These are phyloP conservation scores for Mycena pura DNA, from an alignment of 768 basidiomycete species.

Conservation along the genomic window DNA sequence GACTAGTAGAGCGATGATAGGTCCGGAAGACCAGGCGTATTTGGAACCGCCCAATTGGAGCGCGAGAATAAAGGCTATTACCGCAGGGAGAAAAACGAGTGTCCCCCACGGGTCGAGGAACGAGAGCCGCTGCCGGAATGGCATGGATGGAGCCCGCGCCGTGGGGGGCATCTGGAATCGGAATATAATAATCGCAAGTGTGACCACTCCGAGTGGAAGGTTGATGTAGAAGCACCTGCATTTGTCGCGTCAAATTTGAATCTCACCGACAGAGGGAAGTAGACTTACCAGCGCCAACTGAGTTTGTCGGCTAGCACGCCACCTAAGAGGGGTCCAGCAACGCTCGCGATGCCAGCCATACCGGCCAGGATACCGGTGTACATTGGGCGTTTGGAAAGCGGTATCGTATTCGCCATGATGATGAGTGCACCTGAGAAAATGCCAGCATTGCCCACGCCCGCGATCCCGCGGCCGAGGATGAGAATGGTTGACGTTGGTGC, in stretches of 20 bases:
- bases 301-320: slow-evolving; percentile 35
- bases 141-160: neutral
- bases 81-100: slow-evolving; percentile 14
- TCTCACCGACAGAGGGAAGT: too few species aligned
- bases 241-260: too few species aligned
- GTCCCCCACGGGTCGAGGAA: slow-evolving; percentile 22
- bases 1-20: slow-evolving; percentile 5
- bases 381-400: slow-evolving; percentile 35
- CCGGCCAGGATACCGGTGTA: slow-evolving; percentile 47
- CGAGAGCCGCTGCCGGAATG: slow-evolving; percentile 10
- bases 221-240: too few species aligned
- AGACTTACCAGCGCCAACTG: too few species aligned
- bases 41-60: slow-evolving; percentile 52
- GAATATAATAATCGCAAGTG: neutral
- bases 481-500: slow-evolving; percentile 34
- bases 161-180: neutral
- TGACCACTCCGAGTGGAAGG: too few species aligned
- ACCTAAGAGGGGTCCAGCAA: slow-evolving; percentile 37
- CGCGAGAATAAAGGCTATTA: slow-evolving; percentile 35
- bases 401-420: slow-evolving; percentile 34
- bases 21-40: slow-evolving; percentile 45
- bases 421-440: slow-evolving; percentile 27
- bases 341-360: slow-evolving; percentile 22
- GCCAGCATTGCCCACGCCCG: slow-evolving; percentile 52
- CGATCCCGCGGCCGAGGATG: slow-evolving; percentile 51